Base-by-base conservation (phyloP, 257 asterid species). In the Jaltomata sinuosa region DNA sequence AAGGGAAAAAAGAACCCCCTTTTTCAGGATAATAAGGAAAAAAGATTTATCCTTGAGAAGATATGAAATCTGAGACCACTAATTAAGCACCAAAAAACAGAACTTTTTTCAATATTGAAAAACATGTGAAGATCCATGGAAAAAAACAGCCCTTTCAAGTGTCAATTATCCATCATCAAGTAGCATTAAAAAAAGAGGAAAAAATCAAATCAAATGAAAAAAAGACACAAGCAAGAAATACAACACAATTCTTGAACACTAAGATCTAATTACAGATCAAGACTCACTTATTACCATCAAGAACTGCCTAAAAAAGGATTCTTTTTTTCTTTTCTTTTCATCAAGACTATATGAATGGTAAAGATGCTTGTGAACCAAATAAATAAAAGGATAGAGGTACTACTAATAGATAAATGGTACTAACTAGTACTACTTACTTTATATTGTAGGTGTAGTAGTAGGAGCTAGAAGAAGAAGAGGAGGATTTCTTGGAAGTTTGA, bases 201-300 rank as follows among this genome's bases (percentile, higher is more conserved):
- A 67, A 19, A 31, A 52, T 38, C 57, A 19, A 29, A 82, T 64
- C 47, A 42, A 38, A 52, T 10, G 40, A 71, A 11, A 71, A 32
- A 19, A 6, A 64, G n/a, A n/a, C n/a, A n/a, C n/a, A 69, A 47
- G 57, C 36, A 74, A 11, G 14, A 65, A 50, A 40, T 49, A 67
- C 14, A 42, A 40, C 34, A 19, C 19, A 81, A 67, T 65, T 54
- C 61, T 59, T 68, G 32, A 83, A 67, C 42, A 67, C n/a, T 68
- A 32, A 67, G 85, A 52, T 68, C 84, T 81, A 81, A 61, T 61
- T 25, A 61, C 74, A 81, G 77, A 81, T 81, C 84, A 81, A 55
- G 57, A 77, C 62, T 55, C 47, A 83, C 67, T 21, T 83, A 32
- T 29, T 74, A 83, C 27, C 40, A 81, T 61, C 77, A 81, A 81